These are phyloP conservation scores for Neofusicoccum sp. DNA, from an alignment of 2,329 filamentous ascomycete species.

Conservation along the genomic window DNA sequence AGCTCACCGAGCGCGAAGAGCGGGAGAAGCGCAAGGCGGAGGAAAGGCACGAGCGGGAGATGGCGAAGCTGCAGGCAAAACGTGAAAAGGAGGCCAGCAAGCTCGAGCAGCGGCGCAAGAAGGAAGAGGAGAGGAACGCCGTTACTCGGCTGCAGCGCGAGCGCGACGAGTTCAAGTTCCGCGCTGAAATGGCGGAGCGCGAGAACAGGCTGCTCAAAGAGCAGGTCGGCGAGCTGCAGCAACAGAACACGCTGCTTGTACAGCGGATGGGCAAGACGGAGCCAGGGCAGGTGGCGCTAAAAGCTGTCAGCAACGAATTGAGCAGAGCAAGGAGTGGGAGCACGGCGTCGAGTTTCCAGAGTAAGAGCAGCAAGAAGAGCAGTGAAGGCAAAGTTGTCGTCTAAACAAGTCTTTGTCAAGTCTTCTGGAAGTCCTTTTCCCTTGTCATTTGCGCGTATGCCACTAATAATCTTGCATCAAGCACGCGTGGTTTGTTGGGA, in stretches of 20 bases:
- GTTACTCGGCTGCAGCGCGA: slow-evolving; percentile 52
- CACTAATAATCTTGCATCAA: background rate
- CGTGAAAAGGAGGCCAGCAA: slow-evolving; percentile 66
- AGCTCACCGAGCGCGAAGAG: slow-evolving; percentile 59
- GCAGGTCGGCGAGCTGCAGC: slow-evolving; percentile 59
- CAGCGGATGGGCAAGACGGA: slow-evolving; percentile 46
- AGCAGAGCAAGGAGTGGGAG: slow-evolving; percentile 28
- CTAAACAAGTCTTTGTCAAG: background rate
- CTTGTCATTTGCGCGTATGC: background rate
- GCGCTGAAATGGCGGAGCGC: slow-evolving; percentile 49
- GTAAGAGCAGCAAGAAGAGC: slow-evolving; percentile 13
- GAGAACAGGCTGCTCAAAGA: slow-evolving; percentile 55
- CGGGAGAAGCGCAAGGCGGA: slow-evolving; percentile 51
- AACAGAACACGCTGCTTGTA: slow-evolving; percentile 59
- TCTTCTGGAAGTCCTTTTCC: background rate
- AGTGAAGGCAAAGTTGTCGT: background rate
- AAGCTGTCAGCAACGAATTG: slow-evolving; percentile 34
- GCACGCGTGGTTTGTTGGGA: background rate
- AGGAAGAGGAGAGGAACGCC: slow-evolving; percentile 60
- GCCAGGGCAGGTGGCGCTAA: slow-evolving; percentile 36
- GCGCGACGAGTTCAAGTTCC: slow-evolving; percentile 48
- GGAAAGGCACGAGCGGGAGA: slow-evolving; percentile 43
- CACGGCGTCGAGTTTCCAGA: slow-evolving; percentile 13
- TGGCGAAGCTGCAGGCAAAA: slow-evolving; percentile 68
- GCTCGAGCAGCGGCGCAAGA: slow-evolving; percentile 64